A percentile compares a stretch with the other conserved stretches of the same genome.
Evolutionary conservation across 345 rosid species (phyloP).

Genomic region (Salix udensis): DNA sequence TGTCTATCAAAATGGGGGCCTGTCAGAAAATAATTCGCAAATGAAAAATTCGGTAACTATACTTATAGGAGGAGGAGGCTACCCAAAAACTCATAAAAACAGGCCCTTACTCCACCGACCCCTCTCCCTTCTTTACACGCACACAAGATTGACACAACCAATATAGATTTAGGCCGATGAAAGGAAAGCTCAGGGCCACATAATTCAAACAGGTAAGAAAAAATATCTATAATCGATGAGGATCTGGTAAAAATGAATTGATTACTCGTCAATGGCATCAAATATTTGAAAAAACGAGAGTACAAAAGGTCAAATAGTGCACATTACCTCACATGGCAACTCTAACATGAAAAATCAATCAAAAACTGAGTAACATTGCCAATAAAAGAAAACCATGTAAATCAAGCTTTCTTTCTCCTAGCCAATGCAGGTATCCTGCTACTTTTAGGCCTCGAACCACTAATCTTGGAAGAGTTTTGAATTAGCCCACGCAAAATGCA

Average conservation of each 20-base stretch:
- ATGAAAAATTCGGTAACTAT: not conserved
- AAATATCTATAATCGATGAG: no score
- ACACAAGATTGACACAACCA: not conserved
- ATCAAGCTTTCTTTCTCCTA: slow-evolving; percentile 42
- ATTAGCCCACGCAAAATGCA: slow-evolving; percentile 64
- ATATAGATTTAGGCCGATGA: not conserved
- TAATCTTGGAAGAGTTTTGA: slow-evolving; percentile 14
- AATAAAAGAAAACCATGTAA: not conserved
- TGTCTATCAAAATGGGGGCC: not conserved
- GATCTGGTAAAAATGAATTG: no score
- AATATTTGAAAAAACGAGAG: no score
- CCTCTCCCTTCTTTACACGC: not conserved
- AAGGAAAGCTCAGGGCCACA: not conserved
- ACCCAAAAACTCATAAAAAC: not conserved
- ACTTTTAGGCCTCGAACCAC: slow-evolving; percentile 1
- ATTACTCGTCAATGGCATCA: not conserved
- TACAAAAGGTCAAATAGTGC: not conserved
- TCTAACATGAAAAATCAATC: not conserved
- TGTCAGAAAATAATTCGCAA: not conserved
- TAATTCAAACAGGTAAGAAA: not conserved
- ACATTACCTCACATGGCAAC: not conserved
- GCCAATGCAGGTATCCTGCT: slow-evolving; percentile 43
- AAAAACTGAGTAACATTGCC: not conserved
- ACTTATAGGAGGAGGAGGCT: not conserved
- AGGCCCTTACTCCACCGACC: not conserved